These are phyloP conservation scores for Chlorociboria aeruginascens DNA, from an alignment of 495 filamentous ascomycete species.

Conservation along the genomic window DNA sequence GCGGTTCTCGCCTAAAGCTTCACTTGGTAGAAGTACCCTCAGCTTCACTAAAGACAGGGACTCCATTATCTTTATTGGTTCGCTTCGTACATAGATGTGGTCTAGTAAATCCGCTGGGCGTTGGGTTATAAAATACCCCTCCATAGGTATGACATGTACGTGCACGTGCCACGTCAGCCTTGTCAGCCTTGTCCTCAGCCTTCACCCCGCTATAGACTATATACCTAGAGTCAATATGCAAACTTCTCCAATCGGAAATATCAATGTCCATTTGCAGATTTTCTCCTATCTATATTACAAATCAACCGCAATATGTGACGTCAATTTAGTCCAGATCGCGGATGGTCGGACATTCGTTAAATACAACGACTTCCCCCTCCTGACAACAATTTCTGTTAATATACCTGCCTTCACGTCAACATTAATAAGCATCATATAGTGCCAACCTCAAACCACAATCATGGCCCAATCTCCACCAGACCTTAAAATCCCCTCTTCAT, in stretches of 20 bases:
- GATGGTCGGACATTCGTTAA: neutral
- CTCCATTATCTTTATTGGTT: neutral
- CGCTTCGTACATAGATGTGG: neutral
- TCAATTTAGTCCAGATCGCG: neutral
- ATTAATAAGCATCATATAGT: neutral
- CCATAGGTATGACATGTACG: neutral
- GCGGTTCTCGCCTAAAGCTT: neutral
- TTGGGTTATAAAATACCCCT: neutral
- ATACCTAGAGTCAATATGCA: neutral
- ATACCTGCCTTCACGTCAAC: neutral
- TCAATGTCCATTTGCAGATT: neutral
- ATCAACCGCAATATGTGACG: neutral
- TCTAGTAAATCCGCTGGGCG: neutral
- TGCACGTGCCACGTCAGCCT: too few relatives aligned
- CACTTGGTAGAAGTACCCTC: neutral
- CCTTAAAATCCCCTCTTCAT: conserved; percentile 35
- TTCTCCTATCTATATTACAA: neutral
- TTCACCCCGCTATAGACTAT: neutral
- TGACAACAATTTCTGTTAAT: neutral
- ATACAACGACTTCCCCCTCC: neutral
- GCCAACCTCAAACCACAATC: neutral
- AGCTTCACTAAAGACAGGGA: too few relatives aligned
- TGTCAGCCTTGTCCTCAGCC: conserved; percentile 1
- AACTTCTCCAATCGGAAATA: neutral
- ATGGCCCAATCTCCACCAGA: conserved; percentile 21